A percentile compares a stretch with the other conserved stretches of the same genome.
Conservation (phyloP, 176 grass and related monocot genomes). For the Avena eriantha region DNA sequence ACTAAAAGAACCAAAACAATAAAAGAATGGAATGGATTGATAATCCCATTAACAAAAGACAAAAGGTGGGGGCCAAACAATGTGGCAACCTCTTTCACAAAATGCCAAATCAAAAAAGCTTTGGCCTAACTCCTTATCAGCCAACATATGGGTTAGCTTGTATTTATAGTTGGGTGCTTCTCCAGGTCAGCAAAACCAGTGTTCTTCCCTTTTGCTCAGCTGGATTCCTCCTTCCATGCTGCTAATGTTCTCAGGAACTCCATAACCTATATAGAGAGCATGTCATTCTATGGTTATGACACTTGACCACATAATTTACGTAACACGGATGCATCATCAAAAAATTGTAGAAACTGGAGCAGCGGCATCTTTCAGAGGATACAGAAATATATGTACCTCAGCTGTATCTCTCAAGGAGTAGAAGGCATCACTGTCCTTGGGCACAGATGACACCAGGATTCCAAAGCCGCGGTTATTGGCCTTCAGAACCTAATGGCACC, state of each 20-base stretch:
- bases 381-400: conserved; percentile 63
- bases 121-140: conserved; percentile 55
- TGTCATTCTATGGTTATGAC: not conserved
- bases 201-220: conserved; percentile 25
- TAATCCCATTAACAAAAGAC: conserved; percentile 31
- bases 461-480: conserved; percentile 72
- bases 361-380: not conserved
- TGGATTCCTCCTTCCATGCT: conserved; percentile 71
- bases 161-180: conserved; percentile 53
- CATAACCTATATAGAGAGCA: conserved; percentile 67
- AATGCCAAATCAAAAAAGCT: conserved; percentile 63
- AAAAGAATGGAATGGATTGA: conserved; percentile 51
- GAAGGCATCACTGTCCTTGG: conserved; percentile 85
- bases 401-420: conserved; percentile 87
- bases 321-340: not conserved
- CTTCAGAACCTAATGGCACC: conserved; percentile 65
- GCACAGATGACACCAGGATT: conserved; percentile 87
- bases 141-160: conserved; percentile 68
- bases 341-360: not conserved
- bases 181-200: conserved; percentile 40
- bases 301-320: not conserved
- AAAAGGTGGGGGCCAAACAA: conserved; percentile 19
- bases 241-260: conserved; percentile 82
- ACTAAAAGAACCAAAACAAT: conserved; percentile 48
- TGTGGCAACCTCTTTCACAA: conserved; percentile 32